A percentile compares a stretch with the other conserved stretches of the same genome.
phyloP scores from a whole-genome alignment of 1,139 yeast genomes.

The Nakaseomyces uthaithaninus region DNA sequence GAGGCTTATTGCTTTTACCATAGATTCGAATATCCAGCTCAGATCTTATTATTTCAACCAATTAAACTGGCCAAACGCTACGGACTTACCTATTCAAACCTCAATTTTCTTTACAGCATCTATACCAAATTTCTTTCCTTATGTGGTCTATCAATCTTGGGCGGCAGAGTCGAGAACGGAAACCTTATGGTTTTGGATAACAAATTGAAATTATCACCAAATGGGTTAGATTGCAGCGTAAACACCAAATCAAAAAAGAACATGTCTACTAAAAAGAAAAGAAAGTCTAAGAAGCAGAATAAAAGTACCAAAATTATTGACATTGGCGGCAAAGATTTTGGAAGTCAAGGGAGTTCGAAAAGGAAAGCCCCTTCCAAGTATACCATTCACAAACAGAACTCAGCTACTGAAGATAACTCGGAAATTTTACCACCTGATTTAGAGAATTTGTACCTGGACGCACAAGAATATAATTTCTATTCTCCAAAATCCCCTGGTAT shows the following conservation, averaged over 20 bases:
- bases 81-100: conserved; percentile 16
- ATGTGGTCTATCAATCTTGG: conserved; percentile 23
- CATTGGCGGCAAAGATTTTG: conserved; percentile 1
- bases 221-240: conserved; percentile 1
- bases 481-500: conserved; percentile 6
- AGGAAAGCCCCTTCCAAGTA: background rate
- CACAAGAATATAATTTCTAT: conserved; percentile 11
- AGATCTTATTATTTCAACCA: conserved; percentile 22
- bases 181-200: conserved; percentile 12
- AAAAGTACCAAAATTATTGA: conserved; percentile 7
- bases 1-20: conserved; percentile 29
- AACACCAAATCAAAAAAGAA: conserved; percentile 4
- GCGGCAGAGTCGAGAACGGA: conserved; percentile 16
- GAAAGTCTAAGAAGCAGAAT: conserved; percentile 6
- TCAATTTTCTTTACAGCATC: conserved; percentile 25
- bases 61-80: conserved; percentile 20
- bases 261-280: conserved; percentile 1
- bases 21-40: conserved; percentile 25
- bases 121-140: conserved; percentile 22
- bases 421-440: conserved; percentile 15
- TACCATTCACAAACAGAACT: background rate
- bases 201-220: conserved; percentile 9
- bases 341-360: background rate
- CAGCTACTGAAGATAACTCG: conserved; percentile 2
- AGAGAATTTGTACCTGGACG: conserved; percentile 16